Conservation (phyloP, 2,329 filamentous ascomycete genomes). For the Arthrobotrys musiformis region DNA sequence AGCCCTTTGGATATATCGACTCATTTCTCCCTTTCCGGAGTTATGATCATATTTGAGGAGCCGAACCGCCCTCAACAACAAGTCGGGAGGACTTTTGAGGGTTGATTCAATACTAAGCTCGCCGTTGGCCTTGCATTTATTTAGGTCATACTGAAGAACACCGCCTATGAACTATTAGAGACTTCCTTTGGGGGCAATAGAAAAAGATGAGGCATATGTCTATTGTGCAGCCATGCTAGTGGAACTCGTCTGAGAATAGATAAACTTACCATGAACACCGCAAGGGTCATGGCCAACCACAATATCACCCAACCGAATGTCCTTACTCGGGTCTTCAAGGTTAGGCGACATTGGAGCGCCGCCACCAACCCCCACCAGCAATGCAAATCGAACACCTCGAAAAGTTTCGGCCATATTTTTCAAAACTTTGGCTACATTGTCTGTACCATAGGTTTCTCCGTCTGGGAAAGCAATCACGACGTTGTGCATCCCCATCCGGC, state of each 20-base stretch:
- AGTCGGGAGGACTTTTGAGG: not conserved
- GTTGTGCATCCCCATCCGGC: slow-evolving; percentile 10
- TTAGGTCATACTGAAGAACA: slow-evolving; percentile 2
- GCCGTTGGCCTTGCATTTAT: not conserved
- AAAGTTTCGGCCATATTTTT: not conserved
- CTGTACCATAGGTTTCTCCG: not conserved
- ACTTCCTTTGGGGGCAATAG: not conserved
- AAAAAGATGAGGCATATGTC: not conserved
- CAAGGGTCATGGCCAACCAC: not conserved
- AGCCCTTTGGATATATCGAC: not conserved
- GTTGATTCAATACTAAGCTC: not conserved
- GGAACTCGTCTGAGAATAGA: not conserved
- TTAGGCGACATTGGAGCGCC: not conserved
- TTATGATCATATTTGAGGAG: not conserved
- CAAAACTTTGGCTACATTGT: not conserved
- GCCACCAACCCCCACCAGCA: slow-evolving; percentile 5
- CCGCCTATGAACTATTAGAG: not conserved
- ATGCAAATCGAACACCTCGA: not conserved
- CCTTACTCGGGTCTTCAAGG: not conserved
- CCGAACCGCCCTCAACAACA: not conserved
- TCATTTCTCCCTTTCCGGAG: slow-evolving; percentile 5
- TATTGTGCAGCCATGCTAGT: no score
- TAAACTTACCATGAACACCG: not conserved
- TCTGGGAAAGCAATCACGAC: not conserved
- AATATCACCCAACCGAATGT: slow-evolving; percentile 20